Evolutionary conservation across 305 asterid genomes (phyloP), one percentile per base, ranked within the genome.

Genomic region (Ilex paraguariensis): DNA sequence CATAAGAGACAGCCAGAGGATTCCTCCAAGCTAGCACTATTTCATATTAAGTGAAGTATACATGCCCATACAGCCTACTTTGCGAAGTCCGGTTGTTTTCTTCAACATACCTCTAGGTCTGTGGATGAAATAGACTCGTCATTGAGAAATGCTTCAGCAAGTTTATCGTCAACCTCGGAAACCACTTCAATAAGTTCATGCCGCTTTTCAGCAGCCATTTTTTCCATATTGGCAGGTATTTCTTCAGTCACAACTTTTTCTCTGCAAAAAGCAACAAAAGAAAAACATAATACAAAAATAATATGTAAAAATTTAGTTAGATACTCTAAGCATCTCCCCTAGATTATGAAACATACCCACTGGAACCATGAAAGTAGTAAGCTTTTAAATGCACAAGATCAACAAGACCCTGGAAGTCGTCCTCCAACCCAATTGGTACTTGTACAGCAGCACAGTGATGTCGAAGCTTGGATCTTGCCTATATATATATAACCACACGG

Each of bases 401-500:
- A 66, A 94, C 66, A 57, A 94, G 90, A 75, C 96, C 99, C 79
- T 85, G 87, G 83, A 94, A 94, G 64, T 91, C 96, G 45, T 94
- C 99, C 80, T 94, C 99, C 78, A 94, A 69, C 72, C 99, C 97
- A 69, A 90, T 88, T 33, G 99, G 99, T 59, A 84, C 82, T 85
- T 94, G 99, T 75, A 94, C 88, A 17, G 99, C 98, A 81, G 96
- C 99, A 55, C 90, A 81, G 68, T 94, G 98, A 75, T 90, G 99
- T 63, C 99, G 95, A 77, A 94, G 99, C 74, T 90, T 94, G 65
- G 91, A 33, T 73, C 99, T 80, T 66, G 98, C 94, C 98, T 92
- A 79, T 52, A 31, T 10, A 31, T 10, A 31, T 3, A 5, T 7
- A 17, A 12, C 32, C 33, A 61, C 12, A 60, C 31, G 59, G 21